phyloP scores from a whole-genome alignment of 805 yeast genomes.

The Kodamaea restingae region DNA sequence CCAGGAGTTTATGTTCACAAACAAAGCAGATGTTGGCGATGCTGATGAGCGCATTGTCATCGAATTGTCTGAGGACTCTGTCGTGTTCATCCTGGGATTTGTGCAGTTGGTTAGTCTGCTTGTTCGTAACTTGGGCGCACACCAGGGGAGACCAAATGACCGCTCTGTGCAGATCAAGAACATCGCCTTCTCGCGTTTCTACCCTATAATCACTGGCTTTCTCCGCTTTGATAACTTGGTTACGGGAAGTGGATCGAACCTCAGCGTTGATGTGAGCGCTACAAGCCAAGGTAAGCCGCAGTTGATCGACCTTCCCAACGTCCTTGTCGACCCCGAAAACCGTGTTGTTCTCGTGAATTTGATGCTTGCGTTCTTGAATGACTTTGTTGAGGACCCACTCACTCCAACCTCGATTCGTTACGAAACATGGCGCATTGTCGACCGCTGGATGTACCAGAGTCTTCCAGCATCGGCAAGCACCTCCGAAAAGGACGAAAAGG shows the following conservation, averaged over 20 bases:
- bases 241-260: slow-evolving; percentile 12
- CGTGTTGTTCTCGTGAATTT: slow-evolving; percentile 33
- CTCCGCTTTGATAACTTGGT: slow-evolving; percentile 40
- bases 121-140: slow-evolving; percentile 24
- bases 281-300: slow-evolving; percentile 12
- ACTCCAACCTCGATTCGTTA: slow-evolving; percentile 31
- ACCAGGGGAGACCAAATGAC: slow-evolving; percentile 11
- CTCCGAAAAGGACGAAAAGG: slow-evolving; percentile 4
- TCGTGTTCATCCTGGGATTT: slow-evolving; percentile 70
- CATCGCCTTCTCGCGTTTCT: slow-evolving; percentile 30
- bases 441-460: slow-evolving; percentile 59
- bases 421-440: slow-evolving; percentile 65
- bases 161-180: slow-evolving; percentile 23
- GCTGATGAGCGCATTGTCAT: slow-evolving; percentile 32
- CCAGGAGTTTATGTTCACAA: slow-evolving; percentile 29
- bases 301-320: slow-evolving; percentile 17
- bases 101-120: slow-evolving; percentile 53
- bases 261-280: slow-evolving; percentile 12
- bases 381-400: slow-evolving; percentile 45
- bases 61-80: slow-evolving; percentile 76
- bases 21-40: slow-evolving; percentile 21
- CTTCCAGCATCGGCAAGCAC: slow-evolving; percentile 10
- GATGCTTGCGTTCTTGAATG: slow-evolving; percentile 47
- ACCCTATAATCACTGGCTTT: slow-evolving; percentile 31
- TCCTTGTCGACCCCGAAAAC: slow-evolving; percentile 32